These are phyloP conservation scores for Colletotrichum phormii DNA, from an alignment of 2,329 filamentous ascomycete species.

Conservation along the genomic window DNA sequence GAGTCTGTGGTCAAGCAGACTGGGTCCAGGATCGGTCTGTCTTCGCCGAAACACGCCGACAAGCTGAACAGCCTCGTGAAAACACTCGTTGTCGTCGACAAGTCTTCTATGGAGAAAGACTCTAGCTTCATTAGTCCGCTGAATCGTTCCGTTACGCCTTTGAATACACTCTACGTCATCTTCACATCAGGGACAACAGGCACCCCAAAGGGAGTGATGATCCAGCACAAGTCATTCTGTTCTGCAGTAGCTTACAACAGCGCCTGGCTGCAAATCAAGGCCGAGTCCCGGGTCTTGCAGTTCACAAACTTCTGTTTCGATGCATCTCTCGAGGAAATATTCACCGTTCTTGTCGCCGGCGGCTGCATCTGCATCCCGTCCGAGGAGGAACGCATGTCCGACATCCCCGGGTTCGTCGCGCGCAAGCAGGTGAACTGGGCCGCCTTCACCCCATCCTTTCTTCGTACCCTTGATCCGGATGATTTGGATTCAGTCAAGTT, in stretches of 20 bases:
- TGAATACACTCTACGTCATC: conserved; percentile 50
- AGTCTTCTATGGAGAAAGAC: background rate
- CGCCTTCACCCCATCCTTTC: conserved; percentile 69
- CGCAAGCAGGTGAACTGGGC: conserved; percentile 64
- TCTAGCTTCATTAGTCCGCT: background rate
- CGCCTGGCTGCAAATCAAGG: conserved; percentile 19
- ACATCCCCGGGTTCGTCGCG: conserved; percentile 61
- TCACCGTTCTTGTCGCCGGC: conserved; percentile 64
- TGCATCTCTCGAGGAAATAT: conserved; percentile 61
- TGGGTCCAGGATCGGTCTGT: background rate
- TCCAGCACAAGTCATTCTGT: conserved; percentile 43
- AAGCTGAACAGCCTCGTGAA: background rate
- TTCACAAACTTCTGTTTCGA: conserved; percentile 67
- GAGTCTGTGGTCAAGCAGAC: conserved; percentile 23
- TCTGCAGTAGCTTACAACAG: conserved; percentile 36
- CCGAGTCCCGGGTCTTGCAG: conserved; percentile 44
- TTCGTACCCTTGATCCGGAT: conserved; percentile 54
- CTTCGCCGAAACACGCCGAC: background rate
- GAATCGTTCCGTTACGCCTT: background rate
- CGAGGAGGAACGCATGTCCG: conserved; percentile 53
- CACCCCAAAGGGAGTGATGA: conserved; percentile 61
- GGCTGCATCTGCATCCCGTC: conserved; percentile 50
- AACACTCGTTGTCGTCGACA: conserved; percentile 2
- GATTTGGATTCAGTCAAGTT: conserved; percentile 51
- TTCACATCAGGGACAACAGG: conserved; percentile 67